A percentile compares a stretch with the other conserved stretches of the same genome.
These are phyloP conservation scores for Ophiostoma sp. DNA, from an alignment of 2,329 filamentous ascomycete genomes.

Conservation along the genomic window DNA sequence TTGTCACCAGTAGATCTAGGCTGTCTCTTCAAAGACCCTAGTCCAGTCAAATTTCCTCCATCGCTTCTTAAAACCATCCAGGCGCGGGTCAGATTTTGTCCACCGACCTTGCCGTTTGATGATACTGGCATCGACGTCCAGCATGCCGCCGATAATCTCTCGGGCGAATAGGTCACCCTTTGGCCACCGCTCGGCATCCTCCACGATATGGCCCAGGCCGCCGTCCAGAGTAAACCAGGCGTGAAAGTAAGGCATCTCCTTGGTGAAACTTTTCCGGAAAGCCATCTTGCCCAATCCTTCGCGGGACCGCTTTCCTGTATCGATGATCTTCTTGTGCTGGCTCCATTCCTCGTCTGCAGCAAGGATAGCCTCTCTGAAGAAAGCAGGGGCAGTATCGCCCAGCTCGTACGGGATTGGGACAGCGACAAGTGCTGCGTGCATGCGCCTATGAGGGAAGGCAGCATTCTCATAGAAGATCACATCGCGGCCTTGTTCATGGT, in stretches of 20 bases:
- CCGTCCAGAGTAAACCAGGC: slow-evolving; percentile 93
- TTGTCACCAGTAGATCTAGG: background rate
- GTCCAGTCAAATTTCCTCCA: slow-evolving; percentile 95
- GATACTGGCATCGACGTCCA: slow-evolving; percentile 73
- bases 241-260: slow-evolving; percentile 98
- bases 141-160: slow-evolving; percentile 87
- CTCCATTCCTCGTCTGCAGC: slow-evolving; percentile 87
- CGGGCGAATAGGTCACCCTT: slow-evolving; percentile 86
- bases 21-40: slow-evolving; percentile 46
- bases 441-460: slow-evolving; percentile 67
- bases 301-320: slow-evolving; percentile 64
- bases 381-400: slow-evolving; percentile 87
- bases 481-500: slow-evolving; percentile 85
- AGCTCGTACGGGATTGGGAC: slow-evolving; percentile 85
- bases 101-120: slow-evolving; percentile 89
- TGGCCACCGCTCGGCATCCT: slow-evolving; percentile 81
- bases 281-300: slow-evolving; percentile 71
- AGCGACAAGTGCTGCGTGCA: slow-evolving; percentile 79
- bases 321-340: slow-evolving; percentile 91
- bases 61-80: slow-evolving; percentile 72
- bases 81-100: slow-evolving; percentile 62
- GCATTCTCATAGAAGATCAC: slow-evolving; percentile 98
- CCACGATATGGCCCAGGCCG: slow-evolving; percentile 85
- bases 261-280: slow-evolving; percentile 76
- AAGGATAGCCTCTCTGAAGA: slow-evolving; percentile 92